Conservation (phyloP, 2,329 filamentous ascomycete species). For the Paecilomyces dactylethromorphus region DNA sequence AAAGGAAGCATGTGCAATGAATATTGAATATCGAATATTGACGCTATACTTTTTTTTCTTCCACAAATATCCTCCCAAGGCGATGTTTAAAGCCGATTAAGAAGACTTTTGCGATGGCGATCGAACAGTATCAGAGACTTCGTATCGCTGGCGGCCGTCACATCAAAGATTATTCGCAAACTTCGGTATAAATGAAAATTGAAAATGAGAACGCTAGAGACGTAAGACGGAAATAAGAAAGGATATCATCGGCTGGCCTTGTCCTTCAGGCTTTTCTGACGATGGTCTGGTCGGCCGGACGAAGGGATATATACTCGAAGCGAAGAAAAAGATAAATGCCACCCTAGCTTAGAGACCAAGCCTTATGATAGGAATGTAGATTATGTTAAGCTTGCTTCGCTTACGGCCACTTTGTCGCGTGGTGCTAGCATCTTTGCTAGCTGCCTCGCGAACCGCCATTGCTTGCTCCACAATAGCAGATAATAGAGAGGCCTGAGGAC, state of each 20-base stretch:
- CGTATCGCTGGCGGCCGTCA: neutral
- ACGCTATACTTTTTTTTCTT: neutral
- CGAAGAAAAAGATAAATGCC: neutral
- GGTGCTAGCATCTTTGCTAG: neutral
- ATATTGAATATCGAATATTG: neutral
- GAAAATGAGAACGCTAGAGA: neutral
- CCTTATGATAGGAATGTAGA: slow-evolving; percentile 14
- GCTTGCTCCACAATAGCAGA: slow-evolving; percentile 8
- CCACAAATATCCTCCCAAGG: neutral
- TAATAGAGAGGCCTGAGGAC: slow-evolving; percentile 6
- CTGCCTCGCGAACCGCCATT: slow-evolving; percentile 5
- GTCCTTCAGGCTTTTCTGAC: neutral
- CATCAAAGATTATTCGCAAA: neutral
- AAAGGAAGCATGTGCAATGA: neutral
- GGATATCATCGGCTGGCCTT: neutral
- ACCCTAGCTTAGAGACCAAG: slow-evolving; percentile 3
- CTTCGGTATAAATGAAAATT: neutral
- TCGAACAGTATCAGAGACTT: neutral
- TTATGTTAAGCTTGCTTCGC: slow-evolving; percentile 2
- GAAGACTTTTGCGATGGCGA: neutral
- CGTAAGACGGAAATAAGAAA: neutral
- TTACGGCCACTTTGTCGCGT: neutral
- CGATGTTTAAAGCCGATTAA: neutral
- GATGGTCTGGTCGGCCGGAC: neutral
- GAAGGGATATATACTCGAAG: neutral